phyloP scores from a whole-genome alignment of 2,329 filamentous ascomycete genomes.

The Polytolypa hystricis region DNA sequence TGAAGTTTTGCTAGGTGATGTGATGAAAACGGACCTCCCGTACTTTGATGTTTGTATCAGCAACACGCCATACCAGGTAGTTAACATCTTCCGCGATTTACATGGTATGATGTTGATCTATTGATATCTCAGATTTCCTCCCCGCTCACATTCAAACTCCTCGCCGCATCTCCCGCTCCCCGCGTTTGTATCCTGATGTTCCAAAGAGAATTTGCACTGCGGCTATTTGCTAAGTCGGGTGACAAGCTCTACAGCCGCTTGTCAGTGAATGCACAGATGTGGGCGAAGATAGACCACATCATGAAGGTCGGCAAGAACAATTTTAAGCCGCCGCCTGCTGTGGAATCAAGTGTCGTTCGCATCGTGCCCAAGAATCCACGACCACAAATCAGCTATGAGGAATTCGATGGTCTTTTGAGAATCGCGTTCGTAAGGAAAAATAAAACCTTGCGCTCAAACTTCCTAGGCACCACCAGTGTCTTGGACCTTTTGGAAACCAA shows the following conservation, averaged over 20 bases:
- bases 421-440: slow-evolving; percentile 83
- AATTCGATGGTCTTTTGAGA: slow-evolving; percentile 83
- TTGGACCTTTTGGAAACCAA: slow-evolving; percentile 76
- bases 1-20: slow-evolving; percentile 81
- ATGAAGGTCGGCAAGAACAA: slow-evolving; percentile 96
- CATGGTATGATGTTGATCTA: not conserved
- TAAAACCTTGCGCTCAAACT: slow-evolving; percentile 72
- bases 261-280: slow-evolving; percentile 89
- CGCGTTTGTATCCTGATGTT: slow-evolving; percentile 87
- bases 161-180: slow-evolving; percentile 70
- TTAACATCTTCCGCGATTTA: not conserved
- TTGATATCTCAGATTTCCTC: slow-evolving; percentile 57
- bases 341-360: slow-evolving; percentile 82
- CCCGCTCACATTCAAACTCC: slow-evolving; percentile 81
- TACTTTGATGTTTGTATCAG: slow-evolving; percentile 76
- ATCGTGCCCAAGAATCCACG: slow-evolving; percentile 78
- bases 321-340: slow-evolving; percentile 87
- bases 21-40: slow-evolving; percentile 75
- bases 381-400: slow-evolving; percentile 82
- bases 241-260: slow-evolving; percentile 86
- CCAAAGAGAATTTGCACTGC: slow-evolving; percentile 86
- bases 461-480: slow-evolving; percentile 69
- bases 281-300: slow-evolving; percentile 58
- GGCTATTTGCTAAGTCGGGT: slow-evolving; percentile 75
- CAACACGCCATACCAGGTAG: slow-evolving; percentile 60